phyloP scores from a whole-genome alignment of 371 early-diverging fungal genomes.

The Saksenaea oblongispora region DNA sequence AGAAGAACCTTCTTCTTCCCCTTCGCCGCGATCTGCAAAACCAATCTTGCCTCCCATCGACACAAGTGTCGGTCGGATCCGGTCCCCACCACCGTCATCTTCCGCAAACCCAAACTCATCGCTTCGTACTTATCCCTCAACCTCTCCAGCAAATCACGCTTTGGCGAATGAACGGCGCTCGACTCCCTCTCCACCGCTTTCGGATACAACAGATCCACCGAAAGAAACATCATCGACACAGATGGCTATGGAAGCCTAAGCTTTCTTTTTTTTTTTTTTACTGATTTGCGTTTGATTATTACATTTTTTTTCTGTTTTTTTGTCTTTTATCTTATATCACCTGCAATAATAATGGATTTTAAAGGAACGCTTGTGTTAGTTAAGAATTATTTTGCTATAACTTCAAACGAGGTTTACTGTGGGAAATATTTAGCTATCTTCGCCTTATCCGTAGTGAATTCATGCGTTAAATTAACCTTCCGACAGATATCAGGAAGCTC shows the following conservation, averaged over 20 bases:
- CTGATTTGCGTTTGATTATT: background rate
- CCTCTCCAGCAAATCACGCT: background rate
- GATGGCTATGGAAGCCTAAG: slow-evolving; percentile 1
- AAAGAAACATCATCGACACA: background rate
- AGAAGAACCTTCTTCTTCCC: slow-evolving; percentile 5
- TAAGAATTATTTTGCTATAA: too few relatives aligned
- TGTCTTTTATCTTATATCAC: background rate
- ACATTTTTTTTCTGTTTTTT: background rate
- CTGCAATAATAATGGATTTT: background rate
- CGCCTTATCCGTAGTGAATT: too few relatives aligned
- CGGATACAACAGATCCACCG: background rate
- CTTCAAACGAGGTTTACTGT: too few relatives aligned
- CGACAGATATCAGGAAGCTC: too few relatives aligned
- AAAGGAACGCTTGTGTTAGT: too few relatives aligned
- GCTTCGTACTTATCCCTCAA: background rate
- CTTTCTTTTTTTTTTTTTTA: background rate
- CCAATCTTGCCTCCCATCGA: slow-evolving; percentile 42
- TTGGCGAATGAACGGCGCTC: background rate
- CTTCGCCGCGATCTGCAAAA: slow-evolving; percentile 39
- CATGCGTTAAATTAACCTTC: too few relatives aligned
- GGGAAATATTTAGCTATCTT: too few relatives aligned
- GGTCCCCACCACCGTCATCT: background rate
- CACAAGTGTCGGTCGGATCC: slow-evolving; percentile 30
- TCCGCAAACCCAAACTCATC: background rate
- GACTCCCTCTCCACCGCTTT: background rate